phyloP scores from a whole-genome alignment of 2,329 filamentous ascomycete genomes.

The Penicillium rolfsii region DNA sequence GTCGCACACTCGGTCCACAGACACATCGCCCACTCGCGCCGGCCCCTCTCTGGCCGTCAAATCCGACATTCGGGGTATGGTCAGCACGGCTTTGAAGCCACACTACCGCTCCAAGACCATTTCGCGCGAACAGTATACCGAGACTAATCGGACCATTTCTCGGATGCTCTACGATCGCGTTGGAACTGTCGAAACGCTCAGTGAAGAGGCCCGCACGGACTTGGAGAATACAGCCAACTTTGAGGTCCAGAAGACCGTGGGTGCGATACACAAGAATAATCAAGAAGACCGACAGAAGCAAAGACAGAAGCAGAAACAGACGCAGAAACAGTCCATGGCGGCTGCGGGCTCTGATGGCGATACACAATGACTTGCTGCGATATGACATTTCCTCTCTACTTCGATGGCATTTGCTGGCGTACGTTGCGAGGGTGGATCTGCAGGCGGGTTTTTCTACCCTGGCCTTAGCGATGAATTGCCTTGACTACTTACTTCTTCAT shows the following conservation, averaged over 20 bases:
- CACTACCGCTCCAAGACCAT: conserved; percentile 79
- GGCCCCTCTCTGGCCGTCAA: conserved; percentile 80
- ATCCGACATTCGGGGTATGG: conserved; percentile 84
- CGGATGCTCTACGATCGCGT: conserved; percentile 79
- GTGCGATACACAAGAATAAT: conserved; percentile 31
- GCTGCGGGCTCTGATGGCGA: conserved; percentile 26
- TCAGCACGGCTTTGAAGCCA: conserved; percentile 78
- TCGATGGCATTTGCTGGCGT: background rate
- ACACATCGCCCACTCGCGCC: conserved; percentile 69
- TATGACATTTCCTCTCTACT: conserved; percentile 6
- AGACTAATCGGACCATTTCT: conserved; percentile 88
- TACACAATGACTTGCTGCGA: conserved; percentile 23
- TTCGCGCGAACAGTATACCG: conserved; percentile 86
- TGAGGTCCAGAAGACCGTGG: conserved; percentile 77
- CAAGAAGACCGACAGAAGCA: conserved; percentile 17
- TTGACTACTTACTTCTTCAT: background rate
- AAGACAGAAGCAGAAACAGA: conserved; percentile 23
- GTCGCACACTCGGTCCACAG: conserved; percentile 52
- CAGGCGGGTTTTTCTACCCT: background rate
- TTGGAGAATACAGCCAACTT: conserved; percentile 77
- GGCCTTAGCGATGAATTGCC: background rate
- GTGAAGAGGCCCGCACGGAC: conserved; percentile 66
- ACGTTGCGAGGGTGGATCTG: background rate
- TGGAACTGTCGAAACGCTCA: conserved; percentile 60
- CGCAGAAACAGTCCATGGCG: conserved; percentile 23